Percentiles rank a stretch among this genome's conserved stretches.
Conservation (phyloP, 2,329 filamentous ascomycete genomes). For the Diaporthe helianthi region DNA sequence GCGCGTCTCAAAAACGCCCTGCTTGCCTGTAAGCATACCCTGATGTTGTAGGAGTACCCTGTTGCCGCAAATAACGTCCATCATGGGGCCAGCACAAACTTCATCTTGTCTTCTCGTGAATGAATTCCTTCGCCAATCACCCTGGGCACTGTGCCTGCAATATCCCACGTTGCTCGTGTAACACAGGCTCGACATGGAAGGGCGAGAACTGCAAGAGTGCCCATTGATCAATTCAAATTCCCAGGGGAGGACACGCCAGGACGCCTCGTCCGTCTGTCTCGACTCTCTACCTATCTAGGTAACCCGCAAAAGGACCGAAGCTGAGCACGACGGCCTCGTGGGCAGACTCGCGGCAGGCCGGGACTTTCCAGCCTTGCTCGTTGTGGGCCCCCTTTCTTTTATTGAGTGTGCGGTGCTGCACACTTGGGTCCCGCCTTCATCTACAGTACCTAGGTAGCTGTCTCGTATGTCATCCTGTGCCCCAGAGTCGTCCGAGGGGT, state of each 20-base stretch:
- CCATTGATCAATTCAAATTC: background rate
- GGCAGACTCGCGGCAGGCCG: constrained; percentile 21
- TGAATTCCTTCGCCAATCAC: background rate
- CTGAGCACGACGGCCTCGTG: constrained; percentile 10
- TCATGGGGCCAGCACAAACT: background rate
- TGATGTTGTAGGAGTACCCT: constrained; percentile 9
- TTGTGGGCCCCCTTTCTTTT: background rate
- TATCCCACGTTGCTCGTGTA: background rate
- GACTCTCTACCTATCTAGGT: too few species aligned
- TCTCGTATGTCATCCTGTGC: constrained; percentile 12
- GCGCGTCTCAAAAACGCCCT: constrained; percentile 2
- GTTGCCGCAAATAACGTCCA: constrained; percentile 1
- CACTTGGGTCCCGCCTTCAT: constrained; percentile 14
- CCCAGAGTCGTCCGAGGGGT: constrained; percentile 13
- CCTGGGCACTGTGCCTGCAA: background rate
- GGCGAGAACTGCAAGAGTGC: background rate
- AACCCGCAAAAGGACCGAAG: background rate
- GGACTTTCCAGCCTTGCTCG: constrained; percentile 9
- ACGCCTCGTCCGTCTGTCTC: constrained; percentile 16
- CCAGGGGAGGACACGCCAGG: background rate
- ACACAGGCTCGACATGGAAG: background rate
- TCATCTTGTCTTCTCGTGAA: background rate
- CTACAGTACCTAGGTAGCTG: background rate
- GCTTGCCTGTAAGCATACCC: constrained; percentile 1
- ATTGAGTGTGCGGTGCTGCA: background rate